Base-by-base conservation (phyloP, 345 rosid genomes). In the Erucastrum elatum region DNA sequence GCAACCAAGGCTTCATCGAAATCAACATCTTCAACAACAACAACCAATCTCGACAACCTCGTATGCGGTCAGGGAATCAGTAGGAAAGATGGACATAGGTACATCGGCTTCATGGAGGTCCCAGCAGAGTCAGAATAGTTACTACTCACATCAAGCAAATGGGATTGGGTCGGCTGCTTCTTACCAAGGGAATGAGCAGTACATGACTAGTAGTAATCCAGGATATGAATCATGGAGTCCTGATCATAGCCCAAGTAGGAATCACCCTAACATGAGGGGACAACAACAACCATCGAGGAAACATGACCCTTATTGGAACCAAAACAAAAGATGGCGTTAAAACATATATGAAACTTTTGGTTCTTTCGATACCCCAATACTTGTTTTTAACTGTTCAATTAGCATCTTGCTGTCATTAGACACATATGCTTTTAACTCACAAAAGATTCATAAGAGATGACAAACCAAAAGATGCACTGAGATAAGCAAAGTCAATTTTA, bases 201-300 rank as follows among this genome's bases (percentile, higher is more conserved):
- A 85, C 63, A 81, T 70, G 75, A 65, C 71, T 72, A 77, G 76
- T 74, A 77, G 17, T 4, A 67, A 78, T 71, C 84, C 79, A n/a
- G 97, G 85, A 21, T 91, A 77, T 51, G 97, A 91, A 77, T 91
- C 98, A 2, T 91, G 97, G 97, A 90, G 97, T 83, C 97, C 94
- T 0, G 97, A 94, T 46, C 78, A 87, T 74, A 94, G 97, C 75
- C 97, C 90, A 37, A 81, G 60, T 44, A 88, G 89, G 77, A 75
- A 81, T 51, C 76, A 84, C 0, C 86, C 71, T 15, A 74, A 80
- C 71, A 71, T 51, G 67, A 66, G 76, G 4, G 84, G 90, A 51
- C 79, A 88, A 80, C 71, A 77, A 34, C 68, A 77, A 59, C 66
- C 66, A 55, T 46, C 87, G 51, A 87, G 90, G 83, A 86, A 82